Evolutionary conservation across 139 green algal genomes (phyloP).

Genomic region (Coelastrella sp.): DNA sequence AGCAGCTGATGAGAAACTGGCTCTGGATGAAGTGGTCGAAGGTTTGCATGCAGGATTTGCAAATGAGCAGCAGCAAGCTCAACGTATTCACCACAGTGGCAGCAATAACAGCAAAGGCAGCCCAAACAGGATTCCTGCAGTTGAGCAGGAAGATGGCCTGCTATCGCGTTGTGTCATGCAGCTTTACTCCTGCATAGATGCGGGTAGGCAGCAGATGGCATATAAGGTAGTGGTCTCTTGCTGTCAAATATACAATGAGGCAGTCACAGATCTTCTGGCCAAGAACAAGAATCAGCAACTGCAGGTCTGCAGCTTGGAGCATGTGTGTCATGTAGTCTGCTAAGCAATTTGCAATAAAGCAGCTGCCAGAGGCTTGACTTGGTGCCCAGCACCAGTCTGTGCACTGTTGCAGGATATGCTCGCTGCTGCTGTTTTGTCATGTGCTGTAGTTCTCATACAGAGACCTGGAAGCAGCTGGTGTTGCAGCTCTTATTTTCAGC

Average conservation of each 20-base stretch:
- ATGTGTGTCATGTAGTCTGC: neutral
- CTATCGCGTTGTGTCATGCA: conserved; percentile 59
- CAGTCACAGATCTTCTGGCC: conserved; percentile 72
- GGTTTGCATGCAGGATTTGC: neutral
- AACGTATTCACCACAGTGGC: neutral
- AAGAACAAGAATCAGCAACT: conserved; percentile 42
- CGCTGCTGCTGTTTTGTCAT: neutral
- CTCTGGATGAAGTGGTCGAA: neutral
- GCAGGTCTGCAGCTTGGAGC: conserved; percentile 44
- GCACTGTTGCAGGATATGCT: neutral
- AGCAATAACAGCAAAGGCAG: neutral
- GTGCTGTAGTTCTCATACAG: too few relatives aligned
- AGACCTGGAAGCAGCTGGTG: too few relatives aligned
- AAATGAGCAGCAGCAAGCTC: neutral
- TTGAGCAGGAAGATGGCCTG: conserved; percentile 68
- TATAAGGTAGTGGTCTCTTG: conserved; percentile 50
- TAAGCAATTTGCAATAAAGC: neutral
- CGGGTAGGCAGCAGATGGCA: neutral
- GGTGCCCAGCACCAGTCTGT: too few relatives aligned
- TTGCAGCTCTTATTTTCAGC: too few relatives aligned
- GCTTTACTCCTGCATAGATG: conserved; percentile 44
- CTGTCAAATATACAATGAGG: conserved; percentile 83
- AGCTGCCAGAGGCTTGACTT: too few relatives aligned
- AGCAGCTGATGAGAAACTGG: conserved; percentile 21
- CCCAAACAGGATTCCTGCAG: neutral